Conservation (phyloP, 2,329 filamentous ascomycete genomes). For the Ophiobolus disseminans region DNA sequence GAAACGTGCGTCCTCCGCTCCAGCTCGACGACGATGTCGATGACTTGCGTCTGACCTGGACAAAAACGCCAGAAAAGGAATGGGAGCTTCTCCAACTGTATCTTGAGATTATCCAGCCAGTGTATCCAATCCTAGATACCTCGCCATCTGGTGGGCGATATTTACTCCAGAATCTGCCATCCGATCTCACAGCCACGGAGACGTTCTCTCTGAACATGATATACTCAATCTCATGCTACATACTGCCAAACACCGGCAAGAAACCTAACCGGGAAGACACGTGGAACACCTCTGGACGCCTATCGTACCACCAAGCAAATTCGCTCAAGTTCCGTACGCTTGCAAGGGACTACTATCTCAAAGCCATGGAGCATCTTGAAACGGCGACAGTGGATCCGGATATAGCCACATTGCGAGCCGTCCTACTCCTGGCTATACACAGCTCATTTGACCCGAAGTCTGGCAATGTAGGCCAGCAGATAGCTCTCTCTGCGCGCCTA, state of each 20-base stretch:
- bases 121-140: constrained; percentile 40
- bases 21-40: constrained; percentile 31
- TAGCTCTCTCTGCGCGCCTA: constrained; percentile 45
- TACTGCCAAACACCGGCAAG: constrained; percentile 36
- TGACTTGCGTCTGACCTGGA: constrained; percentile 31
- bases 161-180: constrained; percentile 27
- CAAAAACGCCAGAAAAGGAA: constrained; percentile 31
- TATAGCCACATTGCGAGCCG: constrained; percentile 40
- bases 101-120: constrained; percentile 35
- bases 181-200: constrained; percentile 34
- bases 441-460: constrained; percentile 45
- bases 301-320: constrained; percentile 39
- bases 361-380: constrained; percentile 43
- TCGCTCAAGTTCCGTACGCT: constrained; percentile 39
- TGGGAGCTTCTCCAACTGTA: constrained; percentile 41
- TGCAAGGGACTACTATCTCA: constrained; percentile 35
- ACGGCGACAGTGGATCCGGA: constrained; percentile 41
- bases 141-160: constrained; percentile 27
- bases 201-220: constrained; percentile 45
- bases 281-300: constrained; percentile 34
- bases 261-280: constrained; percentile 25
- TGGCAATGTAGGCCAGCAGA: constrained; percentile 46
- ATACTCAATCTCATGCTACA: constrained; percentile 45
- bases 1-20: constrained; percentile 20
- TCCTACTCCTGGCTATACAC: constrained; percentile 45